These are phyloP conservation scores for Aspergillus sparsus DNA, from an alignment of 495 filamentous ascomycete genomes.

Conservation along the genomic window DNA sequence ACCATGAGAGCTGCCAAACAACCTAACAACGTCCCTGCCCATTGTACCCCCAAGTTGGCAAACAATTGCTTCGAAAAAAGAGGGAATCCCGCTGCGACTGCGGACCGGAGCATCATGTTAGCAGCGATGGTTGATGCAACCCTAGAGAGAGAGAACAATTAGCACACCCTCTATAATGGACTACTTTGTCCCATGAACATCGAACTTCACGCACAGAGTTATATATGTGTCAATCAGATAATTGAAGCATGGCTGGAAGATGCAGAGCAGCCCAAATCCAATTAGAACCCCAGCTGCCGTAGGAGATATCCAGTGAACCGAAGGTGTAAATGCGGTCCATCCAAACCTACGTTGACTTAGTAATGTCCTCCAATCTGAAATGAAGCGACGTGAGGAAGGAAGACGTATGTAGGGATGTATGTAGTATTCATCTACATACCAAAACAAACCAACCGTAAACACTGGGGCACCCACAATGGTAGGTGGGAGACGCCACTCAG, in stretches of 20 bases:
- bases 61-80: slow-evolving; percentile 78
- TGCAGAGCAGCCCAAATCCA: slow-evolving; percentile 26
- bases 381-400: no score
- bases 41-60: slow-evolving; percentile 67
- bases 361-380: no score
- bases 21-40: slow-evolving; percentile 71
- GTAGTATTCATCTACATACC: slow-evolving; percentile 42
- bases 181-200: background rate
- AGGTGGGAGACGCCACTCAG: slow-evolving; percentile 36
- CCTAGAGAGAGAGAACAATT: slow-evolving; percentile 24
- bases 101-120: slow-evolving; percentile 76
- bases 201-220: slow-evolving; percentile 58
- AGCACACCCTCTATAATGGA: background rate
- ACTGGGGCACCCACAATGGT: slow-evolving; percentile 52
- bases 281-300: slow-evolving; percentile 22
- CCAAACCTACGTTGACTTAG: slow-evolving; percentile 62
- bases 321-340: slow-evolving; percentile 26
- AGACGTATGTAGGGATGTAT: no score
- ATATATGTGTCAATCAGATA: slow-evolving; percentile 32
- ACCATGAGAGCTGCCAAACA: slow-evolving; percentile 64
- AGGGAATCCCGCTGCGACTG: slow-evolving; percentile 71
- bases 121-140: slow-evolving; percentile 79
- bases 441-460: slow-evolving; percentile 58
- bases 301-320: slow-evolving; percentile 29
- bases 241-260: slow-evolving; percentile 31